Conservation (phyloP, 2,329 filamentous ascomycete genomes). For the Nemania sp. region DNA sequence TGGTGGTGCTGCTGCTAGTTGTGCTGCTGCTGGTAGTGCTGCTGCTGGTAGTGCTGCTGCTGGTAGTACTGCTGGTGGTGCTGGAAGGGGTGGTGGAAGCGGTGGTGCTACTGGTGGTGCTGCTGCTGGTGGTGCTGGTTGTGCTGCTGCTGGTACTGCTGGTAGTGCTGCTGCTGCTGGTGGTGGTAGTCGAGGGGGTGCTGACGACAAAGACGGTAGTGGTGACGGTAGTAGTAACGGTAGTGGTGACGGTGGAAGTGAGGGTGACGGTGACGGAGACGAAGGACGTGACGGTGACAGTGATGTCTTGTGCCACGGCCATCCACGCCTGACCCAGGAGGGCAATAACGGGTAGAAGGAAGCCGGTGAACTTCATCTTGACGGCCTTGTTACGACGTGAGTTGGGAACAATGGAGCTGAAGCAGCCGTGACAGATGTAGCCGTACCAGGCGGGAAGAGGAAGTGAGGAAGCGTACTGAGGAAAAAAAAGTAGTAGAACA, state of each 20-base stretch:
- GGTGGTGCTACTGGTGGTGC: no score
- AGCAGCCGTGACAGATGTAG: background rate
- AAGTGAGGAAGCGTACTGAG: background rate
- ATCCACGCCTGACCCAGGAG: background rate
- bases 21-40: background rate
- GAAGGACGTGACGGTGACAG: background rate
- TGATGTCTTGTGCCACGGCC: background rate
- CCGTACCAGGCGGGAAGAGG: background rate
- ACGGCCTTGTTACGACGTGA: background rate
- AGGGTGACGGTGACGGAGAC: background rate
- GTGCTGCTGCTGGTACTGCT: no score
- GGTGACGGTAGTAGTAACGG: background rate
- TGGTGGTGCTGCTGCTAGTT: background rate
- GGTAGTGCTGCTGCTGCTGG: background rate
- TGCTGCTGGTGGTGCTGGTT: no score
- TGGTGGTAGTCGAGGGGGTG: background rate
- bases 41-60: background rate
- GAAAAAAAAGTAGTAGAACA: background rate
- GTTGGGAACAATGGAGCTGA: background rate
- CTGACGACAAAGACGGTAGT: background rate
- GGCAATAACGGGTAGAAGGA: constrained; percentile 10
- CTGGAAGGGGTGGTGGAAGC: no score
- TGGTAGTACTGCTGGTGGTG: background rate
- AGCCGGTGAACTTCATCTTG: constrained; percentile 20
- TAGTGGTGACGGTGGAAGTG: background rate